Conservation (phyloP, 2,329 filamentous ascomycete genomes). For the Fusarium luffae region DNA sequence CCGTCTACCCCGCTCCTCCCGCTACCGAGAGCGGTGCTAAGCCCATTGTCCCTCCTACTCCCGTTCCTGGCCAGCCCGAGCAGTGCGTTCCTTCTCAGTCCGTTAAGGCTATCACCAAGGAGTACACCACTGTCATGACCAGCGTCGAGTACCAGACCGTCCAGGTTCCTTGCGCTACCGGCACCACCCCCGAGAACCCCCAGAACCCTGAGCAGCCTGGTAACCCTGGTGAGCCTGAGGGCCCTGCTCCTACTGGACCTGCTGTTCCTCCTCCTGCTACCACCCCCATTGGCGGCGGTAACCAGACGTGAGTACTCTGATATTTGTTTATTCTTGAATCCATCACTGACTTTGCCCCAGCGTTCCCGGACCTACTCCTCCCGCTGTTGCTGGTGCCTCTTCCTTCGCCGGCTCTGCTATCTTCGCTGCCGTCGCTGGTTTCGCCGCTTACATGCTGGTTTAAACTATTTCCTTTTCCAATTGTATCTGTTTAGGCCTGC, state of each 20-base stretch:
- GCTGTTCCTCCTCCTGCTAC: constrained; percentile 45
- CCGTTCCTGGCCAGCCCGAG: constrained; percentile 23
- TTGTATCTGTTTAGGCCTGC: constrained; percentile 54
- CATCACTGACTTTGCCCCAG: constrained; percentile 25
- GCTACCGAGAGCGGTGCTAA: constrained; percentile 23
- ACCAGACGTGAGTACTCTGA: constrained; percentile 48
- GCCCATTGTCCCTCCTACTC: constrained; percentile 31
- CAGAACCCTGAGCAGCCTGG: constrained; percentile 3
- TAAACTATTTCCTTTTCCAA: constrained; percentile 56
- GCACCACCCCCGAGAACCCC: constrained; percentile 21
- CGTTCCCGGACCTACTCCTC: constrained; percentile 37
- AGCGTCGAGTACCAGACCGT: constrained; percentile 63
- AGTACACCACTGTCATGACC: constrained; percentile 66
- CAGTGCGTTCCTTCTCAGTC: constrained; percentile 48
- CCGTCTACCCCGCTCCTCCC: constrained; percentile 37
- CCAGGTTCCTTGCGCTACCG: constrained; percentile 43
- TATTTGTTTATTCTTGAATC: too few relatives aligned
- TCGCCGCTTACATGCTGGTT: constrained; percentile 65
- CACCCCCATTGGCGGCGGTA: constrained; percentile 43
- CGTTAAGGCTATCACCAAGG: constrained; percentile 65
- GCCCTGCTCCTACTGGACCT: constrained; percentile 26
- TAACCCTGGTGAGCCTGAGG: constrained; percentile 13
- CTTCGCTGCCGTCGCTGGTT: constrained; percentile 66
- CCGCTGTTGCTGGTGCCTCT: constrained; percentile 62
- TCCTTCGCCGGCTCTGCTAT: constrained; percentile 64